Conservation (phyloP, 768 basidiomycete species). For the Hypholoma fasciculare region DNA sequence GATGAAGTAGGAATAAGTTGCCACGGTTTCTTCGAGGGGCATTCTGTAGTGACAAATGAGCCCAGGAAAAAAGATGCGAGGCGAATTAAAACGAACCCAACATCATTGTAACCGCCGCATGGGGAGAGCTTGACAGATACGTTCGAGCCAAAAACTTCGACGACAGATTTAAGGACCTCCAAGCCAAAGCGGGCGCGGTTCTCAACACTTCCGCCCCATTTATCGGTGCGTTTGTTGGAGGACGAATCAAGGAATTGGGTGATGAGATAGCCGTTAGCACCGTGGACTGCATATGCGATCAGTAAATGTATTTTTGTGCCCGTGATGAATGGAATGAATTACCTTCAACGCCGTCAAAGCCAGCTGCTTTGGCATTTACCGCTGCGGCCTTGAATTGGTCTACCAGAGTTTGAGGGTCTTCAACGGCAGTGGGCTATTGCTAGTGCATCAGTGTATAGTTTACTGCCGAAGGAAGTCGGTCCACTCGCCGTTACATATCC, state of each 20-base stretch:
- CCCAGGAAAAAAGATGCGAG: background rate
- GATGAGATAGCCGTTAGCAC: conserved; percentile 43
- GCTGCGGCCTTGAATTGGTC: conserved; percentile 42
- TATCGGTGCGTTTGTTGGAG: conserved; percentile 51
- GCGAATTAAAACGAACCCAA: conserved; percentile 29
- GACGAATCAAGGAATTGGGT: conserved; percentile 51
- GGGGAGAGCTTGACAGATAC: conserved; percentile 48
- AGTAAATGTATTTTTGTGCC: background rate
- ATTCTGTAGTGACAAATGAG: conserved; percentile 26
- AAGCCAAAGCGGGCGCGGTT: conserved; percentile 56
- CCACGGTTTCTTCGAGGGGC: conserved; percentile 43
- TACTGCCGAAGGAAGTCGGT: background rate
- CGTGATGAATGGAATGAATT: background rate
- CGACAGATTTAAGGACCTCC: conserved; percentile 46
- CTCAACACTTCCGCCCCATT: conserved; percentile 60
- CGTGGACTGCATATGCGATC: conserved; percentile 31
- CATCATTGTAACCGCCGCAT: conserved; percentile 44
- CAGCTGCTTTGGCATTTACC: conserved; percentile 45
- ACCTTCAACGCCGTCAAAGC: conserved; percentile 56
- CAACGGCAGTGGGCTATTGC: conserved; percentile 35
- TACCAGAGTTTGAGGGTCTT: conserved; percentile 40
- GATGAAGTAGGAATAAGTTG: conserved; percentile 43
- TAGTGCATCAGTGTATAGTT: background rate
- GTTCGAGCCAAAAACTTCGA: conserved; percentile 42
- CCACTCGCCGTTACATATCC: conserved; percentile 33